phyloP scores from a whole-genome alignment of 2,329 filamentous ascomycete species.

The Hymenoscyphus linearis region DNA sequence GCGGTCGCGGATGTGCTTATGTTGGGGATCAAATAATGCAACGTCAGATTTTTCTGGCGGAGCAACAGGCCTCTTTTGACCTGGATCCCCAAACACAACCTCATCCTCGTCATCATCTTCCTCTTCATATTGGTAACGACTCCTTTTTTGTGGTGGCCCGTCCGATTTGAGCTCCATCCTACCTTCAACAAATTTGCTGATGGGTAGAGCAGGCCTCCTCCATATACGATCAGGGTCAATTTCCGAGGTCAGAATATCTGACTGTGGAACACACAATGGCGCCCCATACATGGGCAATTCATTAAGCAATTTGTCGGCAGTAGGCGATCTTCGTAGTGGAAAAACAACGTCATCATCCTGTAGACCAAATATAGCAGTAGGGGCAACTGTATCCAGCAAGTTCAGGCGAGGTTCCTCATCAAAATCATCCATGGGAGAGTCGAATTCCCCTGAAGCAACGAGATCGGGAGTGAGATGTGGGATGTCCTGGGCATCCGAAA shows the following conservation, averaged over 20 bases:
- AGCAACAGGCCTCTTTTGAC: conserved; percentile 39
- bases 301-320: conserved; percentile 69
- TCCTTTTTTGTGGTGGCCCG: conserved; percentile 67
- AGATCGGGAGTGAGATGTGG: conserved; percentile 61
- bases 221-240: conserved; percentile 64
- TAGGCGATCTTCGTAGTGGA: conserved; percentile 66
- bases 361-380: conserved; percentile 78
- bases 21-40: conserved; percentile 83
- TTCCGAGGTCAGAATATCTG: conserved; percentile 52
- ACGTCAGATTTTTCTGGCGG: conserved; percentile 69
- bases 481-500: conserved; percentile 23
- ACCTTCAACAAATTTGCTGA: conserved; percentile 82
- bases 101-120: conserved; percentile 62
- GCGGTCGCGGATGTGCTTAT: conserved; percentile 83
- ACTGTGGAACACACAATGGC: conserved; percentile 52
- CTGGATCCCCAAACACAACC: conserved; percentile 28
- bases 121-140: conserved; percentile 75
- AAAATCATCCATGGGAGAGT: conserved; percentile 45
- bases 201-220: conserved; percentile 71
- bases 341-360: conserved; percentile 78
- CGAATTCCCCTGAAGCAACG: conserved; percentile 57
- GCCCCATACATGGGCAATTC: conserved; percentile 77
- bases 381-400: conserved; percentile 47
- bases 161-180: conserved; percentile 66
- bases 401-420: conserved; percentile 30